Percentiles rank a stretch among this genome's conserved stretches.
Conservation (phyloP, 139 green algal genomes). For the Chlorella sp. region DNA sequence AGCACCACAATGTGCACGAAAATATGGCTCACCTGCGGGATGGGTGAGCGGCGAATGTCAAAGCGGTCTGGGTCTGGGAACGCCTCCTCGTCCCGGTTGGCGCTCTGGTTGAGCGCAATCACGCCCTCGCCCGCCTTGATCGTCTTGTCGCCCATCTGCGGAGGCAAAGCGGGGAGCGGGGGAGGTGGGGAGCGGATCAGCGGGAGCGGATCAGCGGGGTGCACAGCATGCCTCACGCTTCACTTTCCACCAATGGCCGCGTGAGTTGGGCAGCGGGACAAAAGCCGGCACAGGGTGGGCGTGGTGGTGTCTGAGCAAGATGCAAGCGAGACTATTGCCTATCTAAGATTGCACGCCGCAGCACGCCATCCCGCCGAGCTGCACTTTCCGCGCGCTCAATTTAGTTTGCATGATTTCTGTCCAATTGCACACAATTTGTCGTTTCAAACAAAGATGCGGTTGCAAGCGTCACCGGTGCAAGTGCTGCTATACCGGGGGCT, state of each 20-base stretch:
- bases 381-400: no score
- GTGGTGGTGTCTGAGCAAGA: no score
- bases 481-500: no score
- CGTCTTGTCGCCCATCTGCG: slow-evolving; percentile 18
- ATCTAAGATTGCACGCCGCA: no score
- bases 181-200: background rate
- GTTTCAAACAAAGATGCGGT: no score
- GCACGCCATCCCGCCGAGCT: no score
- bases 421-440: no score
- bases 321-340: no score
- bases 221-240: background rate
- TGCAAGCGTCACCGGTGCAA: no score
- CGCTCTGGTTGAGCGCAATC: slow-evolving; percentile 55
- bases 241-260: no score
- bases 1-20: no score
- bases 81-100: slow-evolving; percentile 46
- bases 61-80: slow-evolving; percentile 52
- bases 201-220: background rate
- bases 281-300: background rate
- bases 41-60: slow-evolving; percentile 46
- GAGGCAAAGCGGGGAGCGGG: background rate
- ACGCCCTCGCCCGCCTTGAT: slow-evolving; percentile 49
- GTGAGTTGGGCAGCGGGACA: background rate
- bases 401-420: no score
- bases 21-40: slow-evolving; percentile 36